Percentiles rank a stretch among this genome's conserved stretches.
Conservation (phyloP, 2,329 filamentous ascomycete genomes). For the Scedosporium minutisporum region DNA sequence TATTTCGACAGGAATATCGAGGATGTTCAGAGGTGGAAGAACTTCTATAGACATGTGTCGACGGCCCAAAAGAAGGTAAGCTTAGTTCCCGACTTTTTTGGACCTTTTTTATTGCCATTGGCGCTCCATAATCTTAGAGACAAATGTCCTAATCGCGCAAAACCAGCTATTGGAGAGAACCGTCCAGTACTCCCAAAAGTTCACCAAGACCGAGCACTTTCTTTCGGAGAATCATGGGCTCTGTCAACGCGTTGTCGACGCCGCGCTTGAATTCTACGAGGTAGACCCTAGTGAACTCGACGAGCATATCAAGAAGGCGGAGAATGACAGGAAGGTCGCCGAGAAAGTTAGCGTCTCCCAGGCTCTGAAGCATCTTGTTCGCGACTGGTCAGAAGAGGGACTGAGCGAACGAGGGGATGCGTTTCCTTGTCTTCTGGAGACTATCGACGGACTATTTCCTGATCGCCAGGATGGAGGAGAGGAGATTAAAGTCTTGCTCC, state of each 20-base stretch:
- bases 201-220: constrained; percentile 31
- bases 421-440: constrained; percentile 28
- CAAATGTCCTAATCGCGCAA: background rate
- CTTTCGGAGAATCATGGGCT: constrained; percentile 34
- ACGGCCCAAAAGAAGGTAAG: constrained; percentile 22
- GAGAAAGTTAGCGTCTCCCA: constrained; percentile 42
- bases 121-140: background rate
- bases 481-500: constrained; percentile 33
- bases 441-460: constrained; percentile 22
- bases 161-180: constrained; percentile 41
- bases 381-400: constrained; percentile 45
- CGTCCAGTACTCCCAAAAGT: constrained; percentile 46
- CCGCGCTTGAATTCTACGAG: constrained; percentile 36
- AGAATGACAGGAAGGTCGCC: constrained; percentile 25
- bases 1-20: constrained; percentile 24
- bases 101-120: background rate
- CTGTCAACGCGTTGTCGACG: constrained; percentile 33
- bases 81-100: background rate
- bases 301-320: constrained; percentile 26
- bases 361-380: constrained; percentile 45
- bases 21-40: constrained; percentile 25
- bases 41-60: constrained; percentile 25
- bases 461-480: constrained; percentile 8
- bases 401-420: constrained; percentile 32
- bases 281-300: constrained; percentile 34